phyloP scores from a whole-genome alignment of 2,329 filamentous ascomycete species.

The Hypoxylon sp. region DNA sequence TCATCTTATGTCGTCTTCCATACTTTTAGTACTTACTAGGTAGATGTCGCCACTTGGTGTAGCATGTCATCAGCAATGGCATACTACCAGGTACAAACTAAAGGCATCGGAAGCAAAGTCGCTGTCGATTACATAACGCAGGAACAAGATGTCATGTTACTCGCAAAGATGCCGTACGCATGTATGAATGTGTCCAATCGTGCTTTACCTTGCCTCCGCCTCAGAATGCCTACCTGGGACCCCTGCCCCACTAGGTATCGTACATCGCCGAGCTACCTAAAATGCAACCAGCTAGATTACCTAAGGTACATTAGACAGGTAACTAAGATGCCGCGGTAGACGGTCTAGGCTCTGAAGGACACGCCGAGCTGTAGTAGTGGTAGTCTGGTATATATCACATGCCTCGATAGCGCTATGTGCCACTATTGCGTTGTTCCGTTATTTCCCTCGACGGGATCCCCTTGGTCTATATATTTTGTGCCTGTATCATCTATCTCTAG shows the following conservation, averaged over 20 bases:
- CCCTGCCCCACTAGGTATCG: too few species aligned
- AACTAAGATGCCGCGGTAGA: background rate
- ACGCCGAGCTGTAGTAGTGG: background rate
- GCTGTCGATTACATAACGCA: background rate
- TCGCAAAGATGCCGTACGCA: background rate
- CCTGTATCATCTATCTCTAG: slow-evolving; percentile 18
- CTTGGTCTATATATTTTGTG: background rate
- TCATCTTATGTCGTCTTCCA: background rate
- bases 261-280: too few species aligned
- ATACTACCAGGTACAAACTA: too few species aligned
- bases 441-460: background rate
- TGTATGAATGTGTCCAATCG: background rate
- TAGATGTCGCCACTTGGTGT: background rate
- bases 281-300: background rate
- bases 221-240: too few species aligned
- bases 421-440: slow-evolving; percentile 7
- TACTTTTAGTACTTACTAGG: background rate
- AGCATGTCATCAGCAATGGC: background rate
- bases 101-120: too few species aligned
- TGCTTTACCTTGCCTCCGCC: background rate
- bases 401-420: background rate
- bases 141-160: background rate
- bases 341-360: background rate
- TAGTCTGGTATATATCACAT: background rate
- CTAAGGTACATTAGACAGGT: too few species aligned